Conservation (phyloP, 2,329 filamentous ascomycete species). For the Hymenoscyphus infarciens region DNA sequence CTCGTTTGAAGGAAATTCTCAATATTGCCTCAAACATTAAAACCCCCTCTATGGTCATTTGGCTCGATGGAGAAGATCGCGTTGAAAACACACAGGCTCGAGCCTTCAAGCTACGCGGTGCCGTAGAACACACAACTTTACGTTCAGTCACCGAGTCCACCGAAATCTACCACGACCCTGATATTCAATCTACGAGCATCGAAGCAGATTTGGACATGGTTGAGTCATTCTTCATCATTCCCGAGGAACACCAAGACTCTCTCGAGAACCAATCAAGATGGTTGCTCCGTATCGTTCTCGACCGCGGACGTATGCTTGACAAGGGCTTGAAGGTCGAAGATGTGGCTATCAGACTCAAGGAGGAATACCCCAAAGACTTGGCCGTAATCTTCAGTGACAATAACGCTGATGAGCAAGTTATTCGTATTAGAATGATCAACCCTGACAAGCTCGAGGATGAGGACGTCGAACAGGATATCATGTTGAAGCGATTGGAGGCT, state of each 20-base stretch:
- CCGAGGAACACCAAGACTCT: conserved; percentile 64
- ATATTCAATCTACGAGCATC: conserved; percentile 81
- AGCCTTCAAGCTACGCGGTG: conserved; percentile 81
- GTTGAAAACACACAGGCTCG: conserved; percentile 63
- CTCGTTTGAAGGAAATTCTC: conserved; percentile 98
- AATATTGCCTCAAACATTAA: conserved; percentile 98
- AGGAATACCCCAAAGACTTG: conserved; percentile 79
- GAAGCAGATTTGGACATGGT: conserved; percentile 89
- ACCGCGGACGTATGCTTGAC: conserved; percentile 91
- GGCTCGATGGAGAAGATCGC: conserved; percentile 58
- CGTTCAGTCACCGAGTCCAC: conserved; percentile 87
- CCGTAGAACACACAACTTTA: conserved; percentile 91
- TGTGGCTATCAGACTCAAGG: conserved; percentile 84
- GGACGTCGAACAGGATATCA: conserved; percentile 80
- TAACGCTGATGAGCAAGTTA: conserved; percentile 92
- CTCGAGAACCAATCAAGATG: conserved; percentile 83
- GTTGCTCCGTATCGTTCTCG: conserved; percentile 89
- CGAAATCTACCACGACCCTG: conserved; percentile 96
- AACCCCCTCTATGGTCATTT: conserved; percentile 95
- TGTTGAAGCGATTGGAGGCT: conserved; percentile 86
- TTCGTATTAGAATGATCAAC: conserved; percentile 80
- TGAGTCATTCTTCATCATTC: conserved; percentile 93
- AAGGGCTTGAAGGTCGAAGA: conserved; percentile 90
- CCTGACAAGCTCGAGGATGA: conserved; percentile 71
- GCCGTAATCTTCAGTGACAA: conserved; percentile 97